Evolutionary conservation across 768 basidiomycete species (phyloP), one percentile per base, ranked within the genome.

Genomic region (Ramaria sp.): DNA sequence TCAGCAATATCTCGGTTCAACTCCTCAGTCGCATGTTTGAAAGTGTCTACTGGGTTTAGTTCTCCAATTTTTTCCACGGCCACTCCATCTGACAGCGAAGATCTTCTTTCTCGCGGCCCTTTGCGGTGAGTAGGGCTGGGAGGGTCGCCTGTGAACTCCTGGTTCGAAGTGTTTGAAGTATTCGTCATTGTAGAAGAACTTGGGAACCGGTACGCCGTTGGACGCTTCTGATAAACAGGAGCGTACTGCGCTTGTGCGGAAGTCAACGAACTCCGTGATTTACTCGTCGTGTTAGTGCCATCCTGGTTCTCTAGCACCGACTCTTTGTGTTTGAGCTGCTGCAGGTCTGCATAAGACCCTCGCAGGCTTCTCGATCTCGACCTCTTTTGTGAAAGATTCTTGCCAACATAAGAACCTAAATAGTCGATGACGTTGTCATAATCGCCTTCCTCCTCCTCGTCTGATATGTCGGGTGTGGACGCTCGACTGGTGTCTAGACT

Each of bases 361-460:
- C 79, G 79, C 18, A 80, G 78, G 65, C 80, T 86, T 48, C 78
- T 77, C 25, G 71, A 66, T 61, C 78, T 22, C 30, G 79, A 60
- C 64, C 60, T 37, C 66, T 58, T 57, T 50, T 49, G 63, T 54
- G 57, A 39, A 64, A 61, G 57, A 59, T 59, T 55, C 63, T 63
- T 50, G 0, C 78, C 77, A 52, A 79, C 79, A 51, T 77, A 71
- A 9, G 68, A 61, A 18, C 75, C 75, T 52, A 91, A 67, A 58
- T 82, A 73, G 9, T 81, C 78, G 47, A 91, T 76, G 45, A 93
- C 86, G 67, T 94, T 81, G 65, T 95, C 92, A 65, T 94, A 94
- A 68, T 95, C 92, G 38, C 89, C 91, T 47, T 79, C 78, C 49
- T 90, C 89, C 63, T 93, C 90, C 25, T 90, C 88, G 61, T 93